Base-by-base conservation (phyloP, 495 filamentous ascomycete genomes). In the Aspergillus nanangensis region DNA sequence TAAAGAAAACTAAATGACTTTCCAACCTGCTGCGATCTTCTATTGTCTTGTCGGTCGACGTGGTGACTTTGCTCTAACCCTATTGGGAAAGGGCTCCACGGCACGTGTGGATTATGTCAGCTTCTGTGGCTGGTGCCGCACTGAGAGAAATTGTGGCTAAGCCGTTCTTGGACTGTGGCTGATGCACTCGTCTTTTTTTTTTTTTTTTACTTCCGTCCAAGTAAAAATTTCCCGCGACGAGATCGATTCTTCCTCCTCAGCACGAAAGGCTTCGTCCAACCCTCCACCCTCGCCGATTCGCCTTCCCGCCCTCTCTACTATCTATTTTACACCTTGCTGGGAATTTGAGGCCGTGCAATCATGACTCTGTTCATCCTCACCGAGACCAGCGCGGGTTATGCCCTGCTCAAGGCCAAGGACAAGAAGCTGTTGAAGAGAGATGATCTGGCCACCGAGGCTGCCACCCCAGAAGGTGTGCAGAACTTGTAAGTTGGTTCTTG, bases 301-400 rank as follows among this genome's bases (percentile, higher is more conserved):
- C 52, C 61, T 44, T 51, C 31, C 50, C 38, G 36, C 38, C 44
- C 47, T 23, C 27, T 41, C 45, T 33, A 53, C 41, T 45, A 51
- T 51, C 45, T 31, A 41, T 53, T 42, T 43, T 57, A 46, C 18
- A 57, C 43, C 10, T 47, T 54, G 49, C 51, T 62, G 42, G 54
- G 58, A 52, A 56, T 62, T n/a, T 56, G 64, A 59, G 57, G 57
- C 50, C 47, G 56, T 55, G 56, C 61, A 69, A 39, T 45, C 56
- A 90, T 89, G 87, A 81, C 82, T 69, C 79, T 87, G 55, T 86
- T 89, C 64, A 84, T 88, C 67, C 80, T 94, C 46, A 85, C 86
- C 46, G 93, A 98, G 71, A 98, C 93, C 58, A 86, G 84, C 67
- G 94, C 92, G 54, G 93, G 94, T 53, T 96, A 96, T 77, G 94